Percentiles rank a stretch among this genome's conserved stretches.
Evolutionary conservation across 768 basidiomycete species (phyloP).

Genomic region (Brasilioporus rufonigricans): DNA sequence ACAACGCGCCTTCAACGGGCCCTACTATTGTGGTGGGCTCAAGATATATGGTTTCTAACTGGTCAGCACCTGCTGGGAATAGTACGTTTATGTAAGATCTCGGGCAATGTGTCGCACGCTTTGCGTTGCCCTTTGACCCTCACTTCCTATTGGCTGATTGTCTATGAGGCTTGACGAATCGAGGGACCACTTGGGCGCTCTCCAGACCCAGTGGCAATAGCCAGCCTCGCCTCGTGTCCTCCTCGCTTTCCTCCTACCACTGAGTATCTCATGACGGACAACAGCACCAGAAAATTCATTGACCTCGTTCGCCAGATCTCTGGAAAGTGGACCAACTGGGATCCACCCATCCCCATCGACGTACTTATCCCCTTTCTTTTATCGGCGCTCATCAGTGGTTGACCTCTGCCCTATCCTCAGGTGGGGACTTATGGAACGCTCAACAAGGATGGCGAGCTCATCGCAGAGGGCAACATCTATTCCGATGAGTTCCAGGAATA

Average conservation of each 20-base stretch:
- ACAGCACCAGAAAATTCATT: not conserved
- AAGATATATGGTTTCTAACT: no score
- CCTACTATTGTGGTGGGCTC: no score
- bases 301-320: conserved; percentile 17
- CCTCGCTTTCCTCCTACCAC: not conserved
- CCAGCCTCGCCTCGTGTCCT: not conserved
- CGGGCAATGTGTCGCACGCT: no score
- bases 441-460: conserved; percentile 8
- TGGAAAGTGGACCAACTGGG: conserved; percentile 34
- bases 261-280: not conserved
- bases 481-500: conserved; percentile 3
- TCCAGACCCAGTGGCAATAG: no score
- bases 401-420: conserved; percentile 5
- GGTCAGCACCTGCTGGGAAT: no score
- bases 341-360: conserved; percentile 29
- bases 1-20: no score
- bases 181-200: no score
- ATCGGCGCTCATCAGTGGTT: not conserved
- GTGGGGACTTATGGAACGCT: conserved; percentile 32
- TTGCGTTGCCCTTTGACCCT: no score
- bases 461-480: conserved; percentile 28
- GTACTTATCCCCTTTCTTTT: conserved; percentile 5
- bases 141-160: no score
- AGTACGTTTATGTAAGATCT: no score
- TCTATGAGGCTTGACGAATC: no score